Base-by-base conservation (phyloP, 331 rosid species). In the Malus hybrid region DNA sequence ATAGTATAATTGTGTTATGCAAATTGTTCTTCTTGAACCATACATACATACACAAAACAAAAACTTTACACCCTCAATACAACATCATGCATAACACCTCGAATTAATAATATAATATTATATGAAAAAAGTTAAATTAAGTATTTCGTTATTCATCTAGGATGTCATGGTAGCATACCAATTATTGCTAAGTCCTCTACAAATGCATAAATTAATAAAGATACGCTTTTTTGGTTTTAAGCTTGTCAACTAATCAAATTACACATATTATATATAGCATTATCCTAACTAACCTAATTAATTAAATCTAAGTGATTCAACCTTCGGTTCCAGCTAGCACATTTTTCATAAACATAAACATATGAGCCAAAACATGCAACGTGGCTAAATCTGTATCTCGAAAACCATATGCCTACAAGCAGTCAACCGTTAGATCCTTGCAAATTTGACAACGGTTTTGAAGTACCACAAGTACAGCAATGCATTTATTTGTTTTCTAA, bases 381-480 rank as follows among this genome's bases (percentile, higher is more conserved):
- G 81, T 69, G 80, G 72, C 73, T 60, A 79, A 77, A 74, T 32
- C 28, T 65, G 64, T 33, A 16, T 61, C 73, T 31, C 33, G 33
- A 12, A 19, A 56, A 32, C 10, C 8, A 72, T 31, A 59, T 33
- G 60, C 67, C 67, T 14, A 42, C 5, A 64, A 31, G 19, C 42
- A 61, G 14, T 27, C 34, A 31, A 31, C 69, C 46, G 44, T 31
- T 18, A 1, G 69, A 65, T 34, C 57, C 79, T 74, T 77, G 84
- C 84, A 86, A 75, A 48, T 39, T 72, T 83, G 77, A 80, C 83
- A 59, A 79, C 69, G 82, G 82, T 74, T 82, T 83, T 77, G 82
- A 84, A 87, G 90, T 84, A 87, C 88, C 78, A 78, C 69, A 78
- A 86, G 89, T 82, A 88, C 88, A 89, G 87, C 88, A 82, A 83